Evolutionary conservation across 306 rosid species (phyloP), one percentile per base, ranked within the genome.

Genomic region (Cicer yamashitae): DNA sequence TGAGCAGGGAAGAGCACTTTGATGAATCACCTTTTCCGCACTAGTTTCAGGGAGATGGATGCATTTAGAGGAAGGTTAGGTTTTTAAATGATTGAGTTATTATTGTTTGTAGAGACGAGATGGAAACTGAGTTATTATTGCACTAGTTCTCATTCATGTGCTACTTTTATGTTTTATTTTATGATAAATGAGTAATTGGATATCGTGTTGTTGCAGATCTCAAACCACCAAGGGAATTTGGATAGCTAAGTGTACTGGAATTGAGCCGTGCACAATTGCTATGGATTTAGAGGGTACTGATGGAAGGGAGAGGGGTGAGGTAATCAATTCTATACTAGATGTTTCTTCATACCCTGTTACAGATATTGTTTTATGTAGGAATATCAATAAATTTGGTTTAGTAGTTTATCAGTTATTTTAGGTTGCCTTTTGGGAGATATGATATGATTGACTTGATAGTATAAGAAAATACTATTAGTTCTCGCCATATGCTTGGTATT

Each of bases 261-360:
- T 90, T 74, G 89, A 90, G 76, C 98, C 98, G 44, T 85, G 85
- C 78, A 94, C 98, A 20, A 79, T 94, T 81, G 97, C 87, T 80
- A 90, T 94, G 98, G 98, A 94, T 89, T 89, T 91, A 85, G 98
- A 94, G 88, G 98, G 98, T 10, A 94, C 98, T 40, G 98, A 91
- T 90, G 98, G 98, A 73, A 88, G 97, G 69, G 98, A 94, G 85
- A 82, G 98, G 77, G 98, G 98, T 46, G 97, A 91, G 98, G 98
- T 94, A 86, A 81, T 67, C 6, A n/a, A 22, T 43, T 71, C 48
- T 62, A 62, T 14, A n/a, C 41, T 70, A 10, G 12, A 65, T 53
- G 57, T 43, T 80, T 64, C 74, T 58, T 60, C 67, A 13, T 13
- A 60, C 20, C 45, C 11, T 34, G 18, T 38, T 7, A 12, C 3